Base-by-base conservation (phyloP, 805 yeast genomes). In the Kazachstania psychrophila region DNA sequence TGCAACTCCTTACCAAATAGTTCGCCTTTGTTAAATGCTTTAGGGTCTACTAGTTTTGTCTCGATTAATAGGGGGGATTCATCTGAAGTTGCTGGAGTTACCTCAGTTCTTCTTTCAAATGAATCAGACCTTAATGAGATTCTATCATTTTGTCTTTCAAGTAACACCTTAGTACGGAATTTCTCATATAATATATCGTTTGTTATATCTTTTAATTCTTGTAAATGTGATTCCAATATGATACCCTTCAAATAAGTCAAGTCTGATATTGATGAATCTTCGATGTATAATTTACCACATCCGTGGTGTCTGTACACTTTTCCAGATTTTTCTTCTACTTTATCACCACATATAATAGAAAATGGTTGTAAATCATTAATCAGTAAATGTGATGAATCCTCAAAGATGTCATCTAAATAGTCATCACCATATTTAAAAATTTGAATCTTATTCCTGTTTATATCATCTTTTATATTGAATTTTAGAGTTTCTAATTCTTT, bases 201-300 rank as follows among this genome's bases (percentile, higher is more conserved):
- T 3, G 95, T 85, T 44, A 72, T 65, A 46, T 84, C 94, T 62
- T 81, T 83, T 58, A 85, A 76, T 48, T 85, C 95, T 53, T 77
- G 77, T 58, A 84, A 68, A 61, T 84, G 94, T 4, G 89, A 78
- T 37, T 81, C 79, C 48, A 85, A 69, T 38, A 85, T 62, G 3
- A 83, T 75, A 47, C 79, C 81, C 52, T 82, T 76, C 60, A 85
- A 69, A 32, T 73, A 66, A 14, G 80, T 64, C 52, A 84, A 79
- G 56, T 85, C 94, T 47, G 82, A 75, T 43, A 69, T 69, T 23
- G 69, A 72, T 11, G 77, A 72, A 51, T 70, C 70, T 39, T 73
- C 76, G 28, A 73, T 67, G 34, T 64, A 68, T 23, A 77, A 71
- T n/a, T 62, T 47, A 2, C 87, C 87, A 87, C 87, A 81, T 3